Base-by-base conservation (phyloP, 805 yeast genomes). In the Debaryomyces maramus region DNA sequence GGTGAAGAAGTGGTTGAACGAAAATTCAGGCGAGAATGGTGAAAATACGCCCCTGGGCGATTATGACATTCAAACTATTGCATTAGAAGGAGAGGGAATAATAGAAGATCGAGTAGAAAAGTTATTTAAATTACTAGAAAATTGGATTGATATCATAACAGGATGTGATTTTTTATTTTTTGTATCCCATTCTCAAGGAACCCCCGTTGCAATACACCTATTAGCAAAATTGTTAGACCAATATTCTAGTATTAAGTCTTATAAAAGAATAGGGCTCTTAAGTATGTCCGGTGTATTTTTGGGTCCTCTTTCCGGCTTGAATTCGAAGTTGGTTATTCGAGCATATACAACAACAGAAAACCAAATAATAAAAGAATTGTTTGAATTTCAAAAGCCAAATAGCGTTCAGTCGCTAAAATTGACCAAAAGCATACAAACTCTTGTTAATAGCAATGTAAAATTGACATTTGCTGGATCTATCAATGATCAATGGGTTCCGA, bases 41-140 rank as follows among this genome's bases (percentile, higher is more conserved):
- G n/a, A n/a, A n/a, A n/a, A n/a, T n/a, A n/a, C n/a, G n/a, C n/a
- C n/a, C n/a, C n/a, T n/a, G n/a, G 29, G 23, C 7, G 41, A 45
- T 14, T 38, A 40, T 38, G 60, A 59, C 10, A 59, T 69, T 8
- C 59, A 61, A 29, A 58, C 70, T 0, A 66, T 70, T 24, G 65
- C 72, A 5, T 50, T 70, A 7, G 75, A 70, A 36, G 73, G 75
- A 1, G 61, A 60, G 36, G 74, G 74, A 4, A 55, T 51, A 19
- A 55, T 65, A 13, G 46, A 48, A 6, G 60, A 60, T 9, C 42
- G 73, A 30, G 63, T 56, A 4, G 50, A 52, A 6, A 46, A 52
- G 28, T 51, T 62, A 26, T 36, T 52, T 11, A 40, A 47, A 31
- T 41, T 70, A 6, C 46, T 70, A 8, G 41, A 46, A 9, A 69